Percentiles rank a stretch among this genome's conserved stretches.
phyloP scores from a whole-genome alignment of 306 rosid species.

The Dicorynia guianensis region DNA sequence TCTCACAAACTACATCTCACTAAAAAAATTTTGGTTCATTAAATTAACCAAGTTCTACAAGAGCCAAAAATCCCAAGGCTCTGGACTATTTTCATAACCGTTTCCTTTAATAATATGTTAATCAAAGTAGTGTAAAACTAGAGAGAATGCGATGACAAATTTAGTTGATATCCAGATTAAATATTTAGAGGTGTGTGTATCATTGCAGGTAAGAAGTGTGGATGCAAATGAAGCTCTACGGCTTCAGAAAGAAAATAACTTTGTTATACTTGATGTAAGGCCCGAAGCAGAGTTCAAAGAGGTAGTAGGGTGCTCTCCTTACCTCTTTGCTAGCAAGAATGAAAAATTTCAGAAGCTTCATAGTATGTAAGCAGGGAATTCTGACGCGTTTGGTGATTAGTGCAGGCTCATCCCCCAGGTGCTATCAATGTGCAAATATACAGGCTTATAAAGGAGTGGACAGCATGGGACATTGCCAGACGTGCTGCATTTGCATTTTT shows the following conservation, averaged over 20 bases:
- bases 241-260: conserved; percentile 94
- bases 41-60: too few species aligned
- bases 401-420: conserved; percentile 86
- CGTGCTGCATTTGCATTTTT: conserved; percentile 98
- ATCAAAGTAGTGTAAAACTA: conserved; percentile 4
- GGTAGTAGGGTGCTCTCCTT: conserved; percentile 48
- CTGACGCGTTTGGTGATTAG: conserved; percentile 28
- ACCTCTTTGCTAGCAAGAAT: background rate
- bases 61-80: too few species aligned
- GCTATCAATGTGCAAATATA: conserved; percentile 94
- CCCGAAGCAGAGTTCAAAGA: conserved; percentile 97
- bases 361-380: background rate
- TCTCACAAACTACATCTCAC: too few species aligned
- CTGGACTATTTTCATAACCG: too few species aligned
- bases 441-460: conserved; percentile 99
- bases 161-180: conserved; percentile 7
- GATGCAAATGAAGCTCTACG: conserved; percentile 92
- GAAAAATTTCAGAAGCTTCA: conserved; percentile 3
- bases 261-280: conserved; percentile 93
- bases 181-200: conserved; percentile 3
- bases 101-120: background rate
- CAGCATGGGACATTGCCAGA: conserved; percentile 98
- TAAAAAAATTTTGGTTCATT: too few species aligned
- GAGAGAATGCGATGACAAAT: conserved; percentile 1
- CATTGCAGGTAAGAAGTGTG: conserved; percentile 86